phyloP scores from a whole-genome alignment of 1,284 basidiomycete genomes.

The Naganishia sp. region DNA sequence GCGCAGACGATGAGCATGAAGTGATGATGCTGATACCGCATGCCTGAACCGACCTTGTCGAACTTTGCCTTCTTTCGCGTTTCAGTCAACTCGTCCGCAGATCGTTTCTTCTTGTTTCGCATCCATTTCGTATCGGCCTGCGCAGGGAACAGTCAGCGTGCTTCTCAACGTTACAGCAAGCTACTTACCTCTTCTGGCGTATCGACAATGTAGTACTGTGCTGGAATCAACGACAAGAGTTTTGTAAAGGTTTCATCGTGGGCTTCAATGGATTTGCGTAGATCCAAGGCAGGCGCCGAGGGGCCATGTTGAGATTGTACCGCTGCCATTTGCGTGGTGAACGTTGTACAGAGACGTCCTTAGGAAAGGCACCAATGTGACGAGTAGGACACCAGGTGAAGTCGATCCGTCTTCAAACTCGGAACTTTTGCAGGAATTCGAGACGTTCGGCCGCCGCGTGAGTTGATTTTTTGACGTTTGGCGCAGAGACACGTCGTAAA shows the following conservation, averaged over 20 bases:
- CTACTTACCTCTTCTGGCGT: slow-evolving; percentile 62
- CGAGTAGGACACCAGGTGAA: not conserved
- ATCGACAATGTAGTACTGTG: slow-evolving; percentile 80
- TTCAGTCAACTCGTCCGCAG: slow-evolving; percentile 80
- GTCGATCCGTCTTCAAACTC: slow-evolving; percentile 19
- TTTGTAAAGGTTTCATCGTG: slow-evolving; percentile 83
- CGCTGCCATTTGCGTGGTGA: slow-evolving; percentile 6
- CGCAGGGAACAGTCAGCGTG: not conserved
- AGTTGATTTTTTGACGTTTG: slow-evolving; percentile 5
- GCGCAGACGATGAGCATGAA: not conserved
- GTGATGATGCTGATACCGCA: not conserved
- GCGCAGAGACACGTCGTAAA: not conserved
- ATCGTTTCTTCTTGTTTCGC: slow-evolving; percentile 83
- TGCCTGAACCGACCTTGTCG: slow-evolving; percentile 67
- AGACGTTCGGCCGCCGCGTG: not conserved
- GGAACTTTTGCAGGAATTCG: slow-evolving; percentile 1
- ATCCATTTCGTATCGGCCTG: slow-evolving; percentile 71
- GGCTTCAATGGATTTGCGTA: slow-evolving; percentile 69
- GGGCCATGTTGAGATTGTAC: slow-evolving; percentile 15
- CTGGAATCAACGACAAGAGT: slow-evolving; percentile 77
- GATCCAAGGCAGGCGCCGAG: slow-evolving; percentile 44
- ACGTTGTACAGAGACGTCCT: no score
- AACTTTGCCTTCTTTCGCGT: slow-evolving; percentile 79
- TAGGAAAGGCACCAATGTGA: no score
- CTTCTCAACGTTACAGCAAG: slow-evolving; percentile 1